These are phyloP conservation scores for Salix dunnii DNA, from an alignment of 345 rosid species.

Conservation along the genomic window DNA sequence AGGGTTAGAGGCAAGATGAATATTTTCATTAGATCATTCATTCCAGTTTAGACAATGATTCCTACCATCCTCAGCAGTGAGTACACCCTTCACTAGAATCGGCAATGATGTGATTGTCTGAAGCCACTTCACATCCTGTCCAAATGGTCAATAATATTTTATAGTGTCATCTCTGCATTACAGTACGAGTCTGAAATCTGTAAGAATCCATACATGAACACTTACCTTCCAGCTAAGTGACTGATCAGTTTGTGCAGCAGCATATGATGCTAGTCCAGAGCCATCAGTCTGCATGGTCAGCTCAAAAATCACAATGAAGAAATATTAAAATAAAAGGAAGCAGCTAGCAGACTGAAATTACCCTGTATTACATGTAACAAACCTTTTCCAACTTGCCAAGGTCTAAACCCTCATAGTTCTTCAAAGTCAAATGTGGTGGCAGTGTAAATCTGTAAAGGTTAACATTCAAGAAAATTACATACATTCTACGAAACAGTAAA, in stretches of 20 bases:
- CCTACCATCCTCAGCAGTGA: slow-evolving; percentile 88
- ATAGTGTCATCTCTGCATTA: background rate
- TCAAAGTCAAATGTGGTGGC: slow-evolving; percentile 69
- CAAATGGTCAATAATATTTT: background rate
- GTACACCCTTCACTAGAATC: slow-evolving; percentile 86
- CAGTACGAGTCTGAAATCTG: background rate
- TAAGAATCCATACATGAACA: background rate
- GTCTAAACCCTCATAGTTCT: slow-evolving; percentile 86
- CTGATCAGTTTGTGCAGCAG: slow-evolving; percentile 72
- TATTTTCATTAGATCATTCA: background rate
- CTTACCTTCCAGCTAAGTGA: slow-evolving; percentile 90
- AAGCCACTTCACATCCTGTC: slow-evolving; percentile 85
- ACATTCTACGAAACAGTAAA: background rate
- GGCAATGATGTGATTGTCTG: slow-evolving; percentile 88
- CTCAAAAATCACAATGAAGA: slow-evolving; percentile 1
- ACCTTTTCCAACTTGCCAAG: slow-evolving; percentile 78
- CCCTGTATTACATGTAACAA: slow-evolving; percentile 3
- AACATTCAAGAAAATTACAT: slow-evolving; percentile 1
- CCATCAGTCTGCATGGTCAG: slow-evolving; percentile 53
- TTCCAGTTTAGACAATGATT: too few species aligned
- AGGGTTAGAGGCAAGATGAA: background rate
- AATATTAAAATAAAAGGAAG: background rate
- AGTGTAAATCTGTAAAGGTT: slow-evolving; percentile 53
- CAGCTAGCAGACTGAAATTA: background rate
- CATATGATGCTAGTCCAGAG: slow-evolving; percentile 92